Conservation (phyloP, 2,329 filamentous ascomycete genomes). For the Fusarium sterilihyphosum region DNA sequence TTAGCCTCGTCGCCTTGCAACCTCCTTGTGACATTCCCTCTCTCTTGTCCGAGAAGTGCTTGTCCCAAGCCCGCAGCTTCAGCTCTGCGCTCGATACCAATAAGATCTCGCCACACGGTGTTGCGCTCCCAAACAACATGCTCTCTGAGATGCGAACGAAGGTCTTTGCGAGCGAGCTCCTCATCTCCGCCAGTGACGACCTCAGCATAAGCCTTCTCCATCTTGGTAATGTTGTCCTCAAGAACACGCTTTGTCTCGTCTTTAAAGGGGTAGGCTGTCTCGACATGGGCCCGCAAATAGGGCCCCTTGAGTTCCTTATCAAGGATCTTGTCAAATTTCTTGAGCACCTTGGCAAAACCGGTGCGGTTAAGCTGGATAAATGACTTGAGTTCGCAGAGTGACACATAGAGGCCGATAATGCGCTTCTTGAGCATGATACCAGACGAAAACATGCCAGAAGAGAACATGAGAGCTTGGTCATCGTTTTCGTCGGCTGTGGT, state of each 20-base stretch:
- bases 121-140: slow-evolving; percentile 99
- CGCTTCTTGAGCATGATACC: slow-evolving; percentile 92
- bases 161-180: slow-evolving; percentile 79
- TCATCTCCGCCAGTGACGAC: slow-evolving; percentile 86
- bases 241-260: slow-evolving; percentile 75
- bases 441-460: slow-evolving; percentile 70
- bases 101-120: slow-evolving; percentile 98
- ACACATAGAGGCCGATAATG: slow-evolving; percentile 86
- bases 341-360: slow-evolving; percentile 94
- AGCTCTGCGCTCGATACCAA: slow-evolving; percentile 93
- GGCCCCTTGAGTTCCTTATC: slow-evolving; percentile 80
- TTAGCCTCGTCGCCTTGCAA: slow-evolving; percentile 87
- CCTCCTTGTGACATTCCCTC: slow-evolving; percentile 72
- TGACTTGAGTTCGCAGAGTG: slow-evolving; percentile 93
- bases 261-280: slow-evolving; percentile 83
- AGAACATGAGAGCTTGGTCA: slow-evolving; percentile 75
- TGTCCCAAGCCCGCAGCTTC: slow-evolving; percentile 93
- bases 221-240: slow-evolving; percentile 74
- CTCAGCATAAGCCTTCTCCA: slow-evolving; percentile 83
- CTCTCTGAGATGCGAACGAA: slow-evolving; percentile 90
- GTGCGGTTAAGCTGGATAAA: slow-evolving; percentile 97
- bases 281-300: slow-evolving; percentile 80
- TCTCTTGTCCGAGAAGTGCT: slow-evolving; percentile 80
- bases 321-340: slow-evolving; percentile 98
- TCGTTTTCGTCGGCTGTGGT: slow-evolving; percentile 79